phyloP scores from a whole-genome alignment of 2,329 filamentous ascomycete genomes.

The Diaporthe sp. region DNA sequence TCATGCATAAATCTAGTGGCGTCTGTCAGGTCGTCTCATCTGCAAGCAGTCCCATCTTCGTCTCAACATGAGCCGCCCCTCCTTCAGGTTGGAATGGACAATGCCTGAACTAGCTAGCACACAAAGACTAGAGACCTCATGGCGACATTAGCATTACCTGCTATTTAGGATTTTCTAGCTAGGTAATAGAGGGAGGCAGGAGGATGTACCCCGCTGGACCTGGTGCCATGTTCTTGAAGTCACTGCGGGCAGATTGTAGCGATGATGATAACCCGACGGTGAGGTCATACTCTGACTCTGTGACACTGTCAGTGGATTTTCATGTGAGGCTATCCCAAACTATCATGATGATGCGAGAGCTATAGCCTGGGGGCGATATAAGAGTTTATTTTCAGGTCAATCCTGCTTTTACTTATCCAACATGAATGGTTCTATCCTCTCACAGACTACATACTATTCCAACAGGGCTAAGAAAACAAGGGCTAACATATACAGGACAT shows the following conservation, averaged over 20 bases:
- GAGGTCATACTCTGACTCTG: neutral
- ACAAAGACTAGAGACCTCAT: neutral
- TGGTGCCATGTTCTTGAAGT: no score
- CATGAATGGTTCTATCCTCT: neutral
- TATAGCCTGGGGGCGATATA: neutral
- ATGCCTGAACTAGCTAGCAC: neutral
- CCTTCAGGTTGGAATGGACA: neutral
- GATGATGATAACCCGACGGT: no score
- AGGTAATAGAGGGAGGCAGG: neutral
- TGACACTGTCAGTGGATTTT: neutral
- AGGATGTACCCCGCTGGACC: neutral
- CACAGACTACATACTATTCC: no score
- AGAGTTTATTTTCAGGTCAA: neutral
- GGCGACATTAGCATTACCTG: neutral
- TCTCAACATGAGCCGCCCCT: slow-evolving; percentile 3
- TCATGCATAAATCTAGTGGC: neutral
- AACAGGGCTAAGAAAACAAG: no score
- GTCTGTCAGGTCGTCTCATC: neutral
- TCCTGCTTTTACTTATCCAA: neutral
- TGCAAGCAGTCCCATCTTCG: neutral
- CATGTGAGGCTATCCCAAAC: neutral
- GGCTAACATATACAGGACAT: no score
- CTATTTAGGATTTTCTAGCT: neutral
- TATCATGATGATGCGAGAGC: neutral
- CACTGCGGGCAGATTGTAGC: neutral